phyloP scores from a whole-genome alignment of 371 early-diverging fungal species.

The Rhizopus microsporus region DNA sequence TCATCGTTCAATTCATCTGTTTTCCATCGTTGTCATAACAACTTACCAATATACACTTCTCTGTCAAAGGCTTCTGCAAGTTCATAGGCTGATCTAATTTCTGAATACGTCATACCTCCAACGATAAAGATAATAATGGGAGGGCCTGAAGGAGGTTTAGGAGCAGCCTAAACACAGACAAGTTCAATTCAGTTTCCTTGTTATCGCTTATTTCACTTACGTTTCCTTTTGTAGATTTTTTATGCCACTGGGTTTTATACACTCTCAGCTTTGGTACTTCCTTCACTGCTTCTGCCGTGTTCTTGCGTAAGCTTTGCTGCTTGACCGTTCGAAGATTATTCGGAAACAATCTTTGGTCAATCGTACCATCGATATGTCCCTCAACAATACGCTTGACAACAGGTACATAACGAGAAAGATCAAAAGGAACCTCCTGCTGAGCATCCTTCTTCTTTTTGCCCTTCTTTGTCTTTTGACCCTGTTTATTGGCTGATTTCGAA shows the following conservation, averaged over 20 bases:
- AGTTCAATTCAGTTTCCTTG: not conserved
- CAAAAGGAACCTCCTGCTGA: constrained; percentile 64
- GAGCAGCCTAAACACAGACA: constrained; percentile 30
- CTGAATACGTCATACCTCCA: constrained; percentile 93
- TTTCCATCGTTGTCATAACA: constrained; percentile 6
- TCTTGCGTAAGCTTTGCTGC: constrained; percentile 34
- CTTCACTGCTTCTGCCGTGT: constrained; percentile 29
- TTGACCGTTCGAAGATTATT: constrained; percentile 55
- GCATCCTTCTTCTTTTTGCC: constrained; percentile 39
- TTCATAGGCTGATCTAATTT: constrained; percentile 87
- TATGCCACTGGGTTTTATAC: constrained; percentile 61
- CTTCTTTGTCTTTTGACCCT: constrained; percentile 47
- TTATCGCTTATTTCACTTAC: constrained; percentile 6
- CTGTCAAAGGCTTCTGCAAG: constrained; percentile 67
- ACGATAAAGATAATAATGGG: constrained; percentile 79
- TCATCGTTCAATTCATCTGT: not conserved
- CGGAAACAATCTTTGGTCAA: constrained; percentile 64
- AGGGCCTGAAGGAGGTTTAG: constrained; percentile 54
- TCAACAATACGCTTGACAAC: constrained; percentile 60
- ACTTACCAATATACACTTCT: constrained; percentile 81
- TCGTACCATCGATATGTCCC: constrained; percentile 60
- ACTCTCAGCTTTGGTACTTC: constrained; percentile 46
- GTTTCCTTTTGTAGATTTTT: constrained; percentile 38
- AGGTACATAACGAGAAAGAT: constrained; percentile 73
- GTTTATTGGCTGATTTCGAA: constrained; percentile 44